A percentile compares a stretch with the other conserved stretches of the same genome.
Conservation (phyloP, 2,329 filamentous ascomycete species). For the Orbilia quercus region DNA sequence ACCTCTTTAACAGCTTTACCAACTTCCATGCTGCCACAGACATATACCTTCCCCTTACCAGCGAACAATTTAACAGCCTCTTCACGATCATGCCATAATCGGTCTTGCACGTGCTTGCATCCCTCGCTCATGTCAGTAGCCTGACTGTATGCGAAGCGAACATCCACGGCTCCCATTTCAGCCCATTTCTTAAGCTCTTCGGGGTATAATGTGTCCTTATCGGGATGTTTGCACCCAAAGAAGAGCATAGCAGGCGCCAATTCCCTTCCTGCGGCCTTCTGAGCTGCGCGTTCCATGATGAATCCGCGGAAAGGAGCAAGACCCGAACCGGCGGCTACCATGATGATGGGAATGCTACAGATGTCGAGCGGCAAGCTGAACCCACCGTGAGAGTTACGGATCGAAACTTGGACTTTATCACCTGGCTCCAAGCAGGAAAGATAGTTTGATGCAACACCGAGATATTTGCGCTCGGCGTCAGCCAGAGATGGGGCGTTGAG, state of each 20-base stretch:
- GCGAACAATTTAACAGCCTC: conserved; percentile 66
- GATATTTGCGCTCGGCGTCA: conserved; percentile 66
- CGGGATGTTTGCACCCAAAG: conserved; percentile 71
- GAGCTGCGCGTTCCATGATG: conserved; percentile 70
- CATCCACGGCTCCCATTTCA: conserved; percentile 70
- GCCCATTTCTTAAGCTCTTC: conserved; percentile 72
- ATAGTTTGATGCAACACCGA: conserved; percentile 73
- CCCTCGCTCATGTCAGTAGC: conserved; percentile 65
- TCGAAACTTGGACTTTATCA: conserved; percentile 64
- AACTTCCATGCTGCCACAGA: conserved; percentile 72
- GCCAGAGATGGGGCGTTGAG: conserved; percentile 69
- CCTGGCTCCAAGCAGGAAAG: conserved; percentile 67
- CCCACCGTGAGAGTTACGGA: conserved; percentile 65
- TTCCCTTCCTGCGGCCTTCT: conserved; percentile 66
- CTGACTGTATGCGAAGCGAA: conserved; percentile 72
- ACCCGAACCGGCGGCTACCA: conserved; percentile 69
- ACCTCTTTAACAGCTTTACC: conserved; percentile 65
- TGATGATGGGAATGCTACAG: conserved; percentile 67
- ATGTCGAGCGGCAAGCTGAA: conserved; percentile 68
- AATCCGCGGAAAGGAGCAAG: conserved; percentile 74
- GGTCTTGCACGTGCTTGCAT: conserved; percentile 69
- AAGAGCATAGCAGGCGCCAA: conserved; percentile 74
- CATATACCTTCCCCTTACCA: conserved; percentile 70
- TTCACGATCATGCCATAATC: conserved; percentile 66
- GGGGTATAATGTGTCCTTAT: conserved; percentile 71